Evolutionary conservation across 768 basidiomycete genomes (phyloP).

Genomic region (Aureoboletus auriporus): DNA sequence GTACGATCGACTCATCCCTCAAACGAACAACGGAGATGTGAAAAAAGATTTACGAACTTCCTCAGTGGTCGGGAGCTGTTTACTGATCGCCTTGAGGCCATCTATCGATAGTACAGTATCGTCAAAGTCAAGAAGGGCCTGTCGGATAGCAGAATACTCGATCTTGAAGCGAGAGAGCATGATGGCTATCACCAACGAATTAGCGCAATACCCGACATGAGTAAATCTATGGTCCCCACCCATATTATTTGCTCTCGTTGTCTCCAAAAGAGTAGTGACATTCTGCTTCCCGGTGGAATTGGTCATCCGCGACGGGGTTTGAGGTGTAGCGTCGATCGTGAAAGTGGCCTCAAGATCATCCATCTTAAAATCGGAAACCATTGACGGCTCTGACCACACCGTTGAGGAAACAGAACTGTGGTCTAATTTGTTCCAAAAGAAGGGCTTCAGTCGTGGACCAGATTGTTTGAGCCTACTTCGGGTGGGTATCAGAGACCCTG

Average conservation of each 20-base stretch:
- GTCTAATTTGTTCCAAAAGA: slow-evolving; percentile 88
- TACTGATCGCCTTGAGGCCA: slow-evolving; percentile 68
- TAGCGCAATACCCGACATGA: background rate
- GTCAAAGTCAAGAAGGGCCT: slow-evolving; percentile 67
- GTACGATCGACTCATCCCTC: background rate
- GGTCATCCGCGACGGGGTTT: slow-evolving; percentile 38
- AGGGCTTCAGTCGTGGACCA: slow-evolving; percentile 70
- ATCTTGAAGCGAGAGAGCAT: slow-evolving; percentile 79
- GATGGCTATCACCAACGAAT: slow-evolving; percentile 49
- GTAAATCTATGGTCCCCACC: slow-evolving; percentile 39
- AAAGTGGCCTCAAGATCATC: slow-evolving; percentile 76
- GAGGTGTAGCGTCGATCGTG: slow-evolving; percentile 45
- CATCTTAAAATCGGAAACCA: slow-evolving; percentile 47
- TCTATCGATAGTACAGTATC: slow-evolving; percentile 69
- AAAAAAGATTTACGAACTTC: slow-evolving; percentile 47
- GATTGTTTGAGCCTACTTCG: slow-evolving; percentile 30
- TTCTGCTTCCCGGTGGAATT: slow-evolving; percentile 51
- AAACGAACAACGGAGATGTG: background rate
- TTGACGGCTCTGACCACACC: slow-evolving; percentile 66
- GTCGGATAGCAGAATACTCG: slow-evolving; percentile 59
- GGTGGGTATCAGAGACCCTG: slow-evolving; percentile 29
- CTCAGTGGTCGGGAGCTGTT: slow-evolving; percentile 75
- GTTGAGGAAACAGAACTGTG: slow-evolving; percentile 41
- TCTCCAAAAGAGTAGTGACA: slow-evolving; percentile 71
- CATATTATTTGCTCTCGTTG: slow-evolving; percentile 80